Percentiles rank a stretch among this genome's conserved stretches.
These are phyloP conservation scores for Leccinum fallax DNA, from an alignment of 1,284 basidiomycete species.

Conservation along the genomic window DNA sequence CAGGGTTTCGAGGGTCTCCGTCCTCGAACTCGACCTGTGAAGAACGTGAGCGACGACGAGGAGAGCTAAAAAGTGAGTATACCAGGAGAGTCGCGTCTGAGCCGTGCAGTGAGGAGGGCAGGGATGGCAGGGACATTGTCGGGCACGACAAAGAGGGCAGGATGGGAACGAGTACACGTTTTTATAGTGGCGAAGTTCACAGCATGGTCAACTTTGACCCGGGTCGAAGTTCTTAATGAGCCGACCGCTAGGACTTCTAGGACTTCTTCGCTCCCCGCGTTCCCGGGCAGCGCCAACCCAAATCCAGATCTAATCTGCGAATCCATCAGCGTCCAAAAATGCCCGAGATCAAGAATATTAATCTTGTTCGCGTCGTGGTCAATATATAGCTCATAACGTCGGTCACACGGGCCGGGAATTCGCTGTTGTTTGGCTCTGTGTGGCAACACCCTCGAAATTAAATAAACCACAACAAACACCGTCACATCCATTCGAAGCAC, in stretches of 20 bases:
- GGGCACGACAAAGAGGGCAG: not conserved
- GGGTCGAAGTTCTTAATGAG: slow-evolving; percentile 1
- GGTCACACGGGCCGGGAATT: not conserved
- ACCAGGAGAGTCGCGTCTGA: slow-evolving; percentile 22
- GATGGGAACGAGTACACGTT: not conserved
- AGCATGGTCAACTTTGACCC: slow-evolving; percentile 18
- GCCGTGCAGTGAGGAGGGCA: slow-evolving; percentile 22
- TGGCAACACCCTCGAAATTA: slow-evolving; percentile 28
- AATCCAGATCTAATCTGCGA: slow-evolving; percentile 15
- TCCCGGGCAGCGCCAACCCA: not conserved
- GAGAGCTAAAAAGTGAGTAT: not conserved
- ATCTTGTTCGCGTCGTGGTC: not conserved
- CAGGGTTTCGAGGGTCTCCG: slow-evolving; percentile 51
- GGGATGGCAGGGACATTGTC: slow-evolving; percentile 20
- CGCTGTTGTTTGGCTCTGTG: slow-evolving; percentile 23
- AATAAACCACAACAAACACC: slow-evolving; percentile 35
- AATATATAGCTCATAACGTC: not conserved
- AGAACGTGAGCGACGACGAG: slow-evolving; percentile 8
- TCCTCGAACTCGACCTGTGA: slow-evolving; percentile 56
- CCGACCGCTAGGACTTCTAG: not conserved
- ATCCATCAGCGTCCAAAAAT: slow-evolving; percentile 16
- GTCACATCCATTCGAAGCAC: slow-evolving; percentile 9
- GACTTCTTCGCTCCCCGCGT: slow-evolving; percentile 11
- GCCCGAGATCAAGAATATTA: not conserved
- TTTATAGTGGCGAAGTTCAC: slow-evolving; percentile 12